Percentiles rank a stretch among this genome's conserved stretches.
Conservation (phyloP, 257 asterid genomes). For the Plectranthus barbatus region DNA sequence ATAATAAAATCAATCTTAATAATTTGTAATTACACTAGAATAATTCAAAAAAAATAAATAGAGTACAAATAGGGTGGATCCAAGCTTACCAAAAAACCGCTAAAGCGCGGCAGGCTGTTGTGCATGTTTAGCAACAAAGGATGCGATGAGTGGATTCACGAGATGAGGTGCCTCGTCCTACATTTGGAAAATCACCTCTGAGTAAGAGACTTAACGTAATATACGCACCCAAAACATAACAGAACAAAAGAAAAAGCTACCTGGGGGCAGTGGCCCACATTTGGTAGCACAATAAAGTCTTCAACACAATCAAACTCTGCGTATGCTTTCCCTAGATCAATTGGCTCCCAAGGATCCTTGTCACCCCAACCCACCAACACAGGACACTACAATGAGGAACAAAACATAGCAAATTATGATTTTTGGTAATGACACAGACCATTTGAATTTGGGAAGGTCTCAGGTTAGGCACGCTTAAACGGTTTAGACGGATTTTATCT, state of each 20-base stretch:
- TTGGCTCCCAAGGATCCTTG: constrained; percentile 98
- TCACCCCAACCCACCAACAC: constrained; percentile 95
- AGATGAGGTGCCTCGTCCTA: constrained; percentile 92
- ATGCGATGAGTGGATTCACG: constrained; percentile 58
- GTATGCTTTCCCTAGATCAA: constrained; percentile 75
- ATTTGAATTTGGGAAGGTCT: too few relatives aligned
- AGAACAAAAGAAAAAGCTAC: constrained; percentile 21
- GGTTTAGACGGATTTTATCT: too few relatives aligned
- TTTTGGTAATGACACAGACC: too few relatives aligned
- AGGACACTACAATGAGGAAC: constrained; percentile 50
- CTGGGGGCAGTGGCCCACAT: constrained; percentile 99
- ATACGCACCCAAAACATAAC: too few relatives aligned
- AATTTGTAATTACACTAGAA: too few relatives aligned
- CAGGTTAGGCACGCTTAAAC: too few relatives aligned
- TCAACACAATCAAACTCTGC: constrained; percentile 57
- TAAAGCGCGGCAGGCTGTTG: background rate
- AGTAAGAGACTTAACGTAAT: too few relatives aligned
- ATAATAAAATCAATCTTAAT: too few relatives aligned
- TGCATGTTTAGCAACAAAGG: constrained; percentile 70
- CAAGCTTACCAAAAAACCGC: background rate
- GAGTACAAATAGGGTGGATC: too few relatives aligned
- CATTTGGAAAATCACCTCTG: constrained; percentile 10
- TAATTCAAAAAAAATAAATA: too few relatives aligned
- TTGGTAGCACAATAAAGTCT: constrained; percentile 72
- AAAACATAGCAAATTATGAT: background rate